These are phyloP conservation scores for Leishmania turanica DNA, from an alignment of 208 protist species.

Conservation along the genomic window DNA sequence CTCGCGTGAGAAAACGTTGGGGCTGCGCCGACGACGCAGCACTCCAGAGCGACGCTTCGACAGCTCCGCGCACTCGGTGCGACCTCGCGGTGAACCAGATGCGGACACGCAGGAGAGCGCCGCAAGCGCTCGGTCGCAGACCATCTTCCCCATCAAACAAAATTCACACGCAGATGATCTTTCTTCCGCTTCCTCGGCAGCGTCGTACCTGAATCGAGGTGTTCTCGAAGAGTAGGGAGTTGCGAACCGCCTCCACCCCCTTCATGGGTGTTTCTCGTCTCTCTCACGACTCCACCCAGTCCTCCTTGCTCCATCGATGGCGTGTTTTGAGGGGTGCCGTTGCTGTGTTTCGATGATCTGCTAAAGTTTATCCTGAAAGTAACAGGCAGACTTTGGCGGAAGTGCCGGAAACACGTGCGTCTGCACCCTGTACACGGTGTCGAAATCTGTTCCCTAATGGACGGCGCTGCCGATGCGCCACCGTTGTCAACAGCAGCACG, in stretches of 20 bases:
- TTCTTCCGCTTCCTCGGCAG: conserved; percentile 19
- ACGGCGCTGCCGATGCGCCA: neutral
- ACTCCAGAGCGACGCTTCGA: neutral
- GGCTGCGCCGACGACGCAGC: neutral
- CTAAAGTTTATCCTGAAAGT: neutral
- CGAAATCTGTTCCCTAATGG: neutral
- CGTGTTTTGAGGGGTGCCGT: neutral
- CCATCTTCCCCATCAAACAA: conserved; percentile 7
- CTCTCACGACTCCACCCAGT: neutral
- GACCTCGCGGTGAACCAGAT: too few relatives aligned
- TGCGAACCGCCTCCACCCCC: too few relatives aligned
- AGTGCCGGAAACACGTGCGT: conserved; percentile 1
- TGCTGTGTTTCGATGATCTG: neutral
- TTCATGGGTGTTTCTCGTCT: neutral
- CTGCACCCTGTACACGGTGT: neutral
- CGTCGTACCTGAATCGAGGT: conserved; percentile 17
- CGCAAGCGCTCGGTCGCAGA: neutral
- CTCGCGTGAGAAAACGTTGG: conserved; percentile 4
- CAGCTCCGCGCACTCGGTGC: neutral
- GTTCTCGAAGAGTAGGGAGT: neutral
- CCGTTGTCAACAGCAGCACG: neutral
- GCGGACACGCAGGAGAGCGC: neutral
- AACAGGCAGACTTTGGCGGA: neutral
- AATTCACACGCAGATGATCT: neutral
- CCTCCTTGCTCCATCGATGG: neutral